Conservation (phyloP, 345 rosid genomes). For the Garcia nutans region DNA sequence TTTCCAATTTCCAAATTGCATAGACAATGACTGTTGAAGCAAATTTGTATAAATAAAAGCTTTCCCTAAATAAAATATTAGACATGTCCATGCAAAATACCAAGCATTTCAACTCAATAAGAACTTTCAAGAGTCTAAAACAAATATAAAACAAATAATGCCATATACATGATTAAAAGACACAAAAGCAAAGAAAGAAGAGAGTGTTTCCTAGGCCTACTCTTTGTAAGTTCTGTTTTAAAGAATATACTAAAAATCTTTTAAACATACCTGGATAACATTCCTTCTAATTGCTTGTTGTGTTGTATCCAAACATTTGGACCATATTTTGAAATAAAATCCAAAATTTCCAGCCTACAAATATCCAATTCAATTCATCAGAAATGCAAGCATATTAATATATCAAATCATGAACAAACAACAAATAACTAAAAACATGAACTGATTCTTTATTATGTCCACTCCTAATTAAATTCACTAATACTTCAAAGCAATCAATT, state of each 20-base stretch:
- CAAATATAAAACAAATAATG: neutral
- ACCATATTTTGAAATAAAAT: conserved; percentile 74
- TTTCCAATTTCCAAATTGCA: neutral
- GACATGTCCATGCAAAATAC: neutral
- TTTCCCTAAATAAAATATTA: neutral
- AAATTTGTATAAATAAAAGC: neutral
- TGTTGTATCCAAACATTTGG: conserved; percentile 83
- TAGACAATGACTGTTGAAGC: neutral
- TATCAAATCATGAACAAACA: neutral
- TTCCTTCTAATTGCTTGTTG: conserved; percentile 65
- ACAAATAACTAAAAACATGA: neutral
- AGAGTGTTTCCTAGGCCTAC: neutral
- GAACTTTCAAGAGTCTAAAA: neutral
- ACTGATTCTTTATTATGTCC: neutral
- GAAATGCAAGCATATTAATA: neutral
- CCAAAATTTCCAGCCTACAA: conserved; percentile 88
- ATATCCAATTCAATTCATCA: neutral
- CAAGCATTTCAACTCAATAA: neutral
- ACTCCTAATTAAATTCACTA: neutral
- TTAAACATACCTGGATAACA: conserved; percentile 57
- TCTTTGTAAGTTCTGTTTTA: neutral
- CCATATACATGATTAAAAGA: neutral
- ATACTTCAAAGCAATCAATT: neutral
- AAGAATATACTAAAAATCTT: no score
- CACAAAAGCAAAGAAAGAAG: neutral